Evolutionary conservation across 371 early-diverging fungal genomes (phyloP), one percentile per base, ranked within the genome.

Genomic region (Haplosporangium sp.): DNA sequence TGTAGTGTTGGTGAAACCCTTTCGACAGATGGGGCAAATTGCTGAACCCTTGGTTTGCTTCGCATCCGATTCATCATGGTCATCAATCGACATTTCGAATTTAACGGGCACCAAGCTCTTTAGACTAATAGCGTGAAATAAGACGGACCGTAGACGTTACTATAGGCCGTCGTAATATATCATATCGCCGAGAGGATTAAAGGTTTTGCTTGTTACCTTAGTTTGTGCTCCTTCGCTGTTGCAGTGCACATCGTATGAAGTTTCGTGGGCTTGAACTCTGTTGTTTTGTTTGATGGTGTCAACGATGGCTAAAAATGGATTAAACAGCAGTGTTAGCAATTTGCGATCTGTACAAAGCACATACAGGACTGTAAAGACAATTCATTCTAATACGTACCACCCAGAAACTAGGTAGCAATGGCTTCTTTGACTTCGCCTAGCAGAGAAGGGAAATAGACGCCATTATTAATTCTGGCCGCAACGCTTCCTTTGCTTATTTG

Each of bases 11-110:
- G 85, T 90, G 16, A 97, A 82, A 0, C 86, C 80, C 66, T 95
- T 97, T 43, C 93, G 81, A 73, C 98, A 98, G 7, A 92, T 86
- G 38, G 95, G 95, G 59, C 97, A 97, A 37, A 92, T 84, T 51
- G 83, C 56, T 67, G 81, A 67, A 20, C 70, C 64, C 59, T 87
- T 82, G 18, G 60, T 69, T 5, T 70, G 63, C 18, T 69, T 66
- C 54, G 77, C 69, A 8, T 83, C 82, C 56, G 84, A 47, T 41
- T 67, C 68, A 20, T 74, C 74, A 20, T 73, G 57, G 40, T 71
- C 68, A 18, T 71, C 72, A 23, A 83, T 55, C 20, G 72, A 59
- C 52, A 63, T 79, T 56, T 90, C 87, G 71, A 95, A 96, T 41
- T 89, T 83, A 45, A 95, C 91, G 6, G 88, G 64, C 40, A 93